Conservation (phyloP, 140 eudicot genomes). For the Flaveria floridana region DNA sequence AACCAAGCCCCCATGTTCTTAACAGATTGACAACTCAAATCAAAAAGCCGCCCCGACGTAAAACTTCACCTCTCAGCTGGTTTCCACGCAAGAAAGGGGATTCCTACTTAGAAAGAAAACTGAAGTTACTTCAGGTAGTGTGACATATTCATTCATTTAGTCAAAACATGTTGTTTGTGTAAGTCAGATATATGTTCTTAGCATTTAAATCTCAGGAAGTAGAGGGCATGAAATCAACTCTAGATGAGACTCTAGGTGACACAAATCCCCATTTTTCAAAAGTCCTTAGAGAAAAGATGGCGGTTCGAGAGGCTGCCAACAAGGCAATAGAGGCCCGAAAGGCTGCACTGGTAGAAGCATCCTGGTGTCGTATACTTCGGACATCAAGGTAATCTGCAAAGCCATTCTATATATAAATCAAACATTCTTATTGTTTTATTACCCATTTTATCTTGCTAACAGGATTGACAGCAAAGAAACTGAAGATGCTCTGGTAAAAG, state of each 20-base stretch:
- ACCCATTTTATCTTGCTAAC: slow-evolving; percentile 14
- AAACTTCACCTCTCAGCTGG: slow-evolving; percentile 88
- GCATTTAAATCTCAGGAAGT: slow-evolving; percentile 51
- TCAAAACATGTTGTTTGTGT: background rate
- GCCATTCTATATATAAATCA: background rate
- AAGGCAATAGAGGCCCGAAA: slow-evolving; percentile 84
- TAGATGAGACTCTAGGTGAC: slow-evolving; percentile 87
- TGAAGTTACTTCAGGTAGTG: slow-evolving; percentile 69
- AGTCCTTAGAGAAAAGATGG: slow-evolving; percentile 80
- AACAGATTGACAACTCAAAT: slow-evolving; percentile 66
- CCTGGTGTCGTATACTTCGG: slow-evolving; percentile 88
- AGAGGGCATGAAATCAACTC: slow-evolving; percentile 87
- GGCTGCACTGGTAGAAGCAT: slow-evolving; percentile 94
- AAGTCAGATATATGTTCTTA: background rate
- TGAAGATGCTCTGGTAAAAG: slow-evolving; percentile 53
- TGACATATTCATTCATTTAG: slow-evolving; percentile 4
- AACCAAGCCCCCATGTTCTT: slow-evolving; percentile 45
- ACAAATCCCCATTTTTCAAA: slow-evolving; percentile 86
- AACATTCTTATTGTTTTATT: background rate
- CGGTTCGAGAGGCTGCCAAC: slow-evolving; percentile 81
- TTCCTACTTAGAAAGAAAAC: slow-evolving; percentile 75
- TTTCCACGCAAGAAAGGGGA: slow-evolving; percentile 90
- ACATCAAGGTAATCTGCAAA: slow-evolving; percentile 63
- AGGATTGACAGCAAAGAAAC: slow-evolving; percentile 84
- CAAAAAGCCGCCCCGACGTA: slow-evolving; percentile 72